phyloP scores from a whole-genome alignment of 2,329 filamentous ascomycete genomes.

The Thyridium curvatum region DNA sequence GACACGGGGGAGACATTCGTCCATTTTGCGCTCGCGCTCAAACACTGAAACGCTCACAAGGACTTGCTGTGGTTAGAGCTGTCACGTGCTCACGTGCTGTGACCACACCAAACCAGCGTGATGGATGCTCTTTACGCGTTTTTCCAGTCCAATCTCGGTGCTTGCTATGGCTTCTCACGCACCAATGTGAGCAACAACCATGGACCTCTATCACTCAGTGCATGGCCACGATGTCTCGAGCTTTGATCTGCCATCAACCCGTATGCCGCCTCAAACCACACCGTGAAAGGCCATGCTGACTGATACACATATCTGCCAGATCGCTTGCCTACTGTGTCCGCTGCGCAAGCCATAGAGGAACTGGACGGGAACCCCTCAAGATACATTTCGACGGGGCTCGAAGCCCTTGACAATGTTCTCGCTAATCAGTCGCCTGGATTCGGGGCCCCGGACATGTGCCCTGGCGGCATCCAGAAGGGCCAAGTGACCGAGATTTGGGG shows the following conservation, averaged over 20 bases:
- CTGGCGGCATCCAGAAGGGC: conserved; percentile 62
- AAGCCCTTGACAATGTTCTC: conserved; percentile 44
- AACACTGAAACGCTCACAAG: no score
- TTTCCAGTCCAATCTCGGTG: background rate
- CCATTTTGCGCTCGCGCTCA: no score
- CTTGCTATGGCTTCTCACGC: no score
- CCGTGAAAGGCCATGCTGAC: conserved; percentile 8
- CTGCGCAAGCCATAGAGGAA: conserved; percentile 62
- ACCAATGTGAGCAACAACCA: conserved; percentile 16
- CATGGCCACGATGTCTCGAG: conserved; percentile 56
- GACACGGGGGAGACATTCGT: no score
- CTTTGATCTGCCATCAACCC: conserved; percentile 48
- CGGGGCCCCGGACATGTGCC: conserved; percentile 3
- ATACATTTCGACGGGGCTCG: conserved; percentile 50
- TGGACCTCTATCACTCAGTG: conserved; percentile 50
- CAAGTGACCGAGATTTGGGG: conserved; percentile 86
- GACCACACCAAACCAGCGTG: no score
- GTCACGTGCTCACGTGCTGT: background rate
- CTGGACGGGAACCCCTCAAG: conserved; percentile 44
- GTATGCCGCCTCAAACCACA: conserved; percentile 27
- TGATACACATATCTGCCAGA: conserved; percentile 39
- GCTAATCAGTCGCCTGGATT: conserved; percentile 16
- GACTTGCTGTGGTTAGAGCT: no score
- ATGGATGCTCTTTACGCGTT: background rate
- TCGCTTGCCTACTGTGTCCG: conserved; percentile 70